Conservation (phyloP, 2,329 filamentous ascomycete species). For the Tolypocladium album region DNA sequence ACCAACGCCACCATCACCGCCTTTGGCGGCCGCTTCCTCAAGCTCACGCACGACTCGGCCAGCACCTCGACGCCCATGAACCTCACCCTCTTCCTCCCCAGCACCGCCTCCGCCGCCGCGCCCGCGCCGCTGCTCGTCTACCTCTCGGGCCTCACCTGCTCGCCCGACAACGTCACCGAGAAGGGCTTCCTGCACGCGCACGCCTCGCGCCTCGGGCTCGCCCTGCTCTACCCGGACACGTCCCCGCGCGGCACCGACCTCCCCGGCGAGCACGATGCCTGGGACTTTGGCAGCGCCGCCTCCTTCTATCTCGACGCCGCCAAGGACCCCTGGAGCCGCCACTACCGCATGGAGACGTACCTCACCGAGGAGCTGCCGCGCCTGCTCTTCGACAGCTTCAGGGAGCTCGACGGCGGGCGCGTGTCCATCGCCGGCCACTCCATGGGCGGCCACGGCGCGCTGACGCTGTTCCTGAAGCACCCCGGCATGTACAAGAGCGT, state of each 20-base stretch:
- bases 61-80: conserved; percentile 81
- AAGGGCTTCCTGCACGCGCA: conserved; percentile 86
- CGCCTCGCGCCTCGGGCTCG: conserved; percentile 71
- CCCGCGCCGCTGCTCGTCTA: conserved; percentile 80
- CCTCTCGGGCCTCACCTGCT: conserved; percentile 89
- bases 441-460: conserved; percentile 94
- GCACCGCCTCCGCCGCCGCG: conserved; percentile 43
- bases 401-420: conserved; percentile 54
- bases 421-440: conserved; percentile 88
- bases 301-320: conserved; percentile 93
- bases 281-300: conserved; percentile 85
- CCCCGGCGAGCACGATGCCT: conserved; percentile 74
- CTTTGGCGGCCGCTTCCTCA: conserved; percentile 90
- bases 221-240: conserved; percentile 92
- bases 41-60: conserved; percentile 76
- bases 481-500: conserved; percentile 83
- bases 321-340: conserved; percentile 56
- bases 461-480: conserved; percentile 87
- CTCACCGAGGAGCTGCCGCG: conserved; percentile 78
- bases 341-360: conserved; percentile 95
- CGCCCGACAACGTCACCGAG: conserved; percentile 73
- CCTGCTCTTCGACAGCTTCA: conserved; percentile 61
- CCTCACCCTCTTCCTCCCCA: conserved; percentile 85
- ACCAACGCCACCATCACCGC: conserved; percentile 81
- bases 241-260: conserved; percentile 77